Percentiles rank a stretch among this genome's conserved stretches.
These are phyloP conservation scores for Fusarium penzigii DNA, from an alignment of 2,329 filamentous ascomycete genomes.

Conservation along the genomic window DNA sequence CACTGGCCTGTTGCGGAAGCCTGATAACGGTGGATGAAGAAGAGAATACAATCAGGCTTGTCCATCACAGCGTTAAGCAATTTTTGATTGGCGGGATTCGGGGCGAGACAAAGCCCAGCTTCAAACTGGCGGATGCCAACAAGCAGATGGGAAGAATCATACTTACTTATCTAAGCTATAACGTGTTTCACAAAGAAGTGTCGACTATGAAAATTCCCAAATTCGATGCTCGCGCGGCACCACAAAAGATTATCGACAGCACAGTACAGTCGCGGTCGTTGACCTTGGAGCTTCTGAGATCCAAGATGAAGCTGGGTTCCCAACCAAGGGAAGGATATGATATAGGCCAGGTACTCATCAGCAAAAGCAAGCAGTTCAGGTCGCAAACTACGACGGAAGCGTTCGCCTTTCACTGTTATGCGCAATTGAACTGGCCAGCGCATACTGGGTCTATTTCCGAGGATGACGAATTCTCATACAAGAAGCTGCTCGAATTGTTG, in stretches of 20 bases:
- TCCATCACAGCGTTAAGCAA: constrained; percentile 39
- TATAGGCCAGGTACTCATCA: neutral
- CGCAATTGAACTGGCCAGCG: neutral
- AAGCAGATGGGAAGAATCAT: constrained; percentile 1
- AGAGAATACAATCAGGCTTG: constrained; percentile 29
- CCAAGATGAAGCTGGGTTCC: neutral
- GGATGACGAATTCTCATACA: too few species aligned
- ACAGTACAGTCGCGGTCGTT: neutral
- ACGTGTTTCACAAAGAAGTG: constrained; percentile 1
- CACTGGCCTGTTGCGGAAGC: constrained; percentile 35
- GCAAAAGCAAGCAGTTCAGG: neutral
- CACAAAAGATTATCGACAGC: neutral
- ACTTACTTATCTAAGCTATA: constrained; percentile 5
- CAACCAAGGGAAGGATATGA: neutral
- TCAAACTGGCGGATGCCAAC: constrained; percentile 1
- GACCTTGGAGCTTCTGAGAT: neutral
- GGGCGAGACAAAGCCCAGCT: neutral
- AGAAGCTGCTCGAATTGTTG: too few species aligned
- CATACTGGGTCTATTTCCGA: neutral
- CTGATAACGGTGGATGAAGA: constrained; percentile 39
- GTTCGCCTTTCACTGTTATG: neutral
- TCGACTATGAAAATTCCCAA: neutral
- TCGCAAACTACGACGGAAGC: neutral
- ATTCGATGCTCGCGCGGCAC: neutral
- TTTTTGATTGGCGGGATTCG: constrained; percentile 29